Conservation (phyloP, 352 stramenopile species). For the Discostella stelligera region DNA sequence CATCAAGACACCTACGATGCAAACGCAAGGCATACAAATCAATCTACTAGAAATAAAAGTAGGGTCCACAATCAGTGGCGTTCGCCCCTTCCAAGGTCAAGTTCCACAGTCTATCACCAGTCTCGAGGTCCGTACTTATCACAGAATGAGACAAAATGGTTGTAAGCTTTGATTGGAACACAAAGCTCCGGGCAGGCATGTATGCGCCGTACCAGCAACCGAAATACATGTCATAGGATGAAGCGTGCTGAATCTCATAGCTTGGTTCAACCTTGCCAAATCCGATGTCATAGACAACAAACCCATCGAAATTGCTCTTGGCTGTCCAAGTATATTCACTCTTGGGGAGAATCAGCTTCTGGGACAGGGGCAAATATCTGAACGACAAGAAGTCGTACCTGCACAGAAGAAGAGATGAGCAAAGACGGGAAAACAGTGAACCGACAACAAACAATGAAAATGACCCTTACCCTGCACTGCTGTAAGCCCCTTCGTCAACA, state of each 20-base stretch:
- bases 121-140: conserved; percentile 60
- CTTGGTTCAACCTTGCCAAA: conserved; percentile 41
- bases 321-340: conserved; percentile 42
- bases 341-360: conserved; percentile 68
- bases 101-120: conserved; percentile 43
- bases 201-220: conserved; percentile 55
- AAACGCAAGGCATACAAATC: neutral
- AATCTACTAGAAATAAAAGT: conserved; percentile 15
- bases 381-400: conserved; percentile 63
- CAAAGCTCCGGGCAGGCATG: conserved; percentile 58
- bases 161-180: conserved; percentile 72
- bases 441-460: neutral
- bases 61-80: conserved; percentile 48
- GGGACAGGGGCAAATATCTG: conserved; percentile 47
- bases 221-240: conserved; percentile 27
- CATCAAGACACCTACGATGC: neutral
- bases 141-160: conserved; percentile 66
- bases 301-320: conserved; percentile 72
- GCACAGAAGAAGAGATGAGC: neutral
- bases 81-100: conserved; percentile 65
- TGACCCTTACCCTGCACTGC: conserved; percentile 22
- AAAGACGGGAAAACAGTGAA: neutral
- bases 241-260: conserved; percentile 51
- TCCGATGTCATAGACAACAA: conserved; percentile 66
- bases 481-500: conserved; percentile 53